These are phyloP conservation scores for Massarina eburnea DNA, from an alignment of 2,329 filamentous ascomycete species.

Conservation along the genomic window DNA sequence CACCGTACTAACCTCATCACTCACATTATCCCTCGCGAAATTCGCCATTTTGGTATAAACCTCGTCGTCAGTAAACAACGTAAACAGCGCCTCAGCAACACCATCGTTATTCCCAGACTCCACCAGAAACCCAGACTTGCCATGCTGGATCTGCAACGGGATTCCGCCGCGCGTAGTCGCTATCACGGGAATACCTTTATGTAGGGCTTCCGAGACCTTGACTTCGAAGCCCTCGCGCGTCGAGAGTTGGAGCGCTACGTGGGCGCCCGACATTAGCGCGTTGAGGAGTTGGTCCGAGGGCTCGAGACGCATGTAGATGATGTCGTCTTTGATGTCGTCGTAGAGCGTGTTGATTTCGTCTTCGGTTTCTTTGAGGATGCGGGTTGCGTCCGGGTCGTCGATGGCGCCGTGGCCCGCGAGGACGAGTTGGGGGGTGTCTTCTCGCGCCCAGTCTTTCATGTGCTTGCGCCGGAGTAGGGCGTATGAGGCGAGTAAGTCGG, in stretches of 20 bases:
- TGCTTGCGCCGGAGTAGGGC: slow-evolving; percentile 68
- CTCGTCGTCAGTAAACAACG: slow-evolving; percentile 66
- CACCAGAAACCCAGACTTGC: slow-evolving; percentile 73
- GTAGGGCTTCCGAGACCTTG: slow-evolving; percentile 80
- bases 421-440: slow-evolving; percentile 68
- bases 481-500: slow-evolving; percentile 74
- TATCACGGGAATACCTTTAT: slow-evolving; percentile 78
- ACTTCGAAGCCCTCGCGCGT: slow-evolving; percentile 84
- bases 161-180: slow-evolving; percentile 77
- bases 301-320: slow-evolving; percentile 75
- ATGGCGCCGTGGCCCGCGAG: slow-evolving; percentile 79
- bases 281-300: slow-evolving; percentile 82
- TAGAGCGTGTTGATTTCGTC: slow-evolving; percentile 65
- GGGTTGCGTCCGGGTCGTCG: slow-evolving; percentile 75
- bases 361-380: slow-evolving; percentile 73
- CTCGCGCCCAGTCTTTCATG: slow-evolving; percentile 51
- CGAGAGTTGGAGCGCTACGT: slow-evolving; percentile 75
- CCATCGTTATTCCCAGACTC: slow-evolving; percentile 68
- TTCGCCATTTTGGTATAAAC: slow-evolving; percentile 69
- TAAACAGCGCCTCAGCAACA: slow-evolving; percentile 67
- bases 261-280: slow-evolving; percentile 69
- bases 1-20: slow-evolving; percentile 79
- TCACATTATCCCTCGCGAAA: slow-evolving; percentile 67
- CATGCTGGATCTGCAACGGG: slow-evolving; percentile 73
- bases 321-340: slow-evolving; percentile 51